Percentiles rank a stretch among this genome's conserved stretches.
Evolutionary conservation across 306 rosid genomes (phyloP).

Genomic region (Gastrolobium bilobum): DNA sequence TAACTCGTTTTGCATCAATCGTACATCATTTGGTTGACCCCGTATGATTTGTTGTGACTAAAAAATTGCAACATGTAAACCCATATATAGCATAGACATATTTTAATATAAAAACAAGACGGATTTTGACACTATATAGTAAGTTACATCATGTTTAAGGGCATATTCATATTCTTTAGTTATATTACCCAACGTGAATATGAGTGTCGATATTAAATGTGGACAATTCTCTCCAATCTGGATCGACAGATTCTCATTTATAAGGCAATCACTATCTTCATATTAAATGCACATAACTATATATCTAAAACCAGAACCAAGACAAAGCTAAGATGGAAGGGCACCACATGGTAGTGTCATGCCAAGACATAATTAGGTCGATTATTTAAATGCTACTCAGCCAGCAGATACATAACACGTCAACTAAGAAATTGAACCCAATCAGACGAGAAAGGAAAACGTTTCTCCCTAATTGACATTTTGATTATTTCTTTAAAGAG

Average conservation of each 20-base stretch:
- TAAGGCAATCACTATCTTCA: neutral
- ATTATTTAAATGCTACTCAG: neutral
- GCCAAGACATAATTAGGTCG: neutral
- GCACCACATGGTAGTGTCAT: neutral
- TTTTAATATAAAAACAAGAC: too few species aligned
- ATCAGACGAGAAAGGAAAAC: neutral
- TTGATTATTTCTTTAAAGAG: neutral
- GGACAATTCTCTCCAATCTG: neutral
- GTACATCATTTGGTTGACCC: neutral
- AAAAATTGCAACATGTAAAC: too few species aligned
- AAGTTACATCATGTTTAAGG: neutral
- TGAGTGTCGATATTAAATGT: conserved; percentile 23
- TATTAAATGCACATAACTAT: neutral
- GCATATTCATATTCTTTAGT: neutral
- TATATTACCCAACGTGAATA: neutral
- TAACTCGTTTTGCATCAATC: neutral
- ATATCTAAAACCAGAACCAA: neutral
- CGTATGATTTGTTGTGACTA: too few species aligned
- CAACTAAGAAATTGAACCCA: neutral
- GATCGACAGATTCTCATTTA: neutral
- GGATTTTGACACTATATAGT: too few species aligned
- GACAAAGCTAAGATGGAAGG: neutral
- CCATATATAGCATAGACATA: too few species aligned
- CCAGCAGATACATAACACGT: neutral
- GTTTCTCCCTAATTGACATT: neutral